Conservation (phyloP, 768 basidiomycete genomes). For the Amanita thiersii region DNA sequence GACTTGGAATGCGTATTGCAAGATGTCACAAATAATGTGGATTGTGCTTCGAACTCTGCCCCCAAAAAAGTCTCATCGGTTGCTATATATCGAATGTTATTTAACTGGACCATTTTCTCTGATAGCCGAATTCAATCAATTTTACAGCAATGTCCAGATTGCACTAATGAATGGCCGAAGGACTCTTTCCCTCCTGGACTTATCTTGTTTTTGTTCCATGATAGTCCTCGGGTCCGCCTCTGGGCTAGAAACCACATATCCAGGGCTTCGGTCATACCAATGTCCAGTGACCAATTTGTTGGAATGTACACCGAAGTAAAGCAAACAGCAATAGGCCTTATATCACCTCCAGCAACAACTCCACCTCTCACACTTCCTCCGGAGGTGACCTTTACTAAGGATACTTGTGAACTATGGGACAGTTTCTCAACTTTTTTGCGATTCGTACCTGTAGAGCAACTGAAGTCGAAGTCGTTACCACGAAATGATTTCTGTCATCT, state of each 20-base stretch:
- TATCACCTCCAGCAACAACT: slow-evolving; percentile 13
- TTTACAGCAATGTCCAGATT: slow-evolving; percentile 23
- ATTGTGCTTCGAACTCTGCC: slow-evolving; percentile 20
- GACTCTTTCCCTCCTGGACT: slow-evolving; percentile 54
- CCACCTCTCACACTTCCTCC: background rate
- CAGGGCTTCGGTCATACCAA: slow-evolving; percentile 30
- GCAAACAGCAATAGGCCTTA: slow-evolving; percentile 25
- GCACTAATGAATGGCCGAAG: slow-evolving; percentile 43
- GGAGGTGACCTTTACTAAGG: slow-evolving; percentile 23
- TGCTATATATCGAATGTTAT: slow-evolving; percentile 52
- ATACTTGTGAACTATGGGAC: slow-evolving; percentile 46
- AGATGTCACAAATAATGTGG: slow-evolving; percentile 26
- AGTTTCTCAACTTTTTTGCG: slow-evolving; percentile 36
- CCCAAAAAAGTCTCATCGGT: slow-evolving; percentile 40
- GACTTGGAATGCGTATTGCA: slow-evolving; percentile 43
- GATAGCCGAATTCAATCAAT: slow-evolving; percentile 37
- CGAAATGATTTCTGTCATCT: slow-evolving; percentile 39
- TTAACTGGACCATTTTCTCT: slow-evolving; percentile 50
- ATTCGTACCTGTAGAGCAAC: slow-evolving; percentile 39
- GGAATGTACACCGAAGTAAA: slow-evolving; percentile 39
- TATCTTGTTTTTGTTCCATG: slow-evolving; percentile 48
- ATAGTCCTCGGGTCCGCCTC: slow-evolving; percentile 37
- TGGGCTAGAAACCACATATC: slow-evolving; percentile 50
- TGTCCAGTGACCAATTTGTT: slow-evolving; percentile 38
- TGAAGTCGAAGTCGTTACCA: slow-evolving; percentile 24